Base-by-base conservation (phyloP, 805 yeast species). In the Kockiozyma suomiensis region DNA sequence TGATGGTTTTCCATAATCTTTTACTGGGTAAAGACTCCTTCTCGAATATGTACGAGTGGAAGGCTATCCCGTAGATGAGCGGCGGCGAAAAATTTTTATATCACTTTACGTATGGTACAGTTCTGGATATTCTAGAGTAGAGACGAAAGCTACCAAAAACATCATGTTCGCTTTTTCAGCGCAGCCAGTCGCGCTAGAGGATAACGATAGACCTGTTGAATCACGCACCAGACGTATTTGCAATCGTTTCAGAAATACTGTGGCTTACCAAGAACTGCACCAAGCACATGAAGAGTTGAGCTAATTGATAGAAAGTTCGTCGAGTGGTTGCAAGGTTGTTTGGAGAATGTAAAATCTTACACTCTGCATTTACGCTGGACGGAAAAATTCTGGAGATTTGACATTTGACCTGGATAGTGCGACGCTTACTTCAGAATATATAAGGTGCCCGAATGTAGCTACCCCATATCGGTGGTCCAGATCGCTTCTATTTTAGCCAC, bases 21-120 rank as follows among this genome's bases (percentile, higher is more conserved):
- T 23, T 32, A 10, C 5, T 12, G 21, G 19, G 48, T 30, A 45
- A 42, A 21, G 12, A 7, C 1, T 23, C 46, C 12, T 41, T 49
- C 15, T 26, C 50, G 25, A 33, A 23, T 17, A 19, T 5, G 12
- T 26, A 25, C 6, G 55, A 50, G 35, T 56, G 59, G 59, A 43
- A 28, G 17, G 43, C 54, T 2, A 25, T 56, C 21, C 55, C 59
- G 21, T 56, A 49, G 50, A 26, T 50, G 37, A 32, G 10, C 28
- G n/a, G 10, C n/a, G 19, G 32, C 5, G 37, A 56, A 56, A 56
- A 56, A 46, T 10, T 19, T 30, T 4, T 28, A 23, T 4, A 19
- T 5, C 59, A 56, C 8, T 12, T 21, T 17, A 38, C 50, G 46
- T 43, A 32, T n/a, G 59, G 50, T 25, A 17, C 42, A 1, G 23